These are phyloP conservation scores for Cadophora sp. DNA, from an alignment of 2,329 filamentous ascomycete species.

Conservation along the genomic window DNA sequence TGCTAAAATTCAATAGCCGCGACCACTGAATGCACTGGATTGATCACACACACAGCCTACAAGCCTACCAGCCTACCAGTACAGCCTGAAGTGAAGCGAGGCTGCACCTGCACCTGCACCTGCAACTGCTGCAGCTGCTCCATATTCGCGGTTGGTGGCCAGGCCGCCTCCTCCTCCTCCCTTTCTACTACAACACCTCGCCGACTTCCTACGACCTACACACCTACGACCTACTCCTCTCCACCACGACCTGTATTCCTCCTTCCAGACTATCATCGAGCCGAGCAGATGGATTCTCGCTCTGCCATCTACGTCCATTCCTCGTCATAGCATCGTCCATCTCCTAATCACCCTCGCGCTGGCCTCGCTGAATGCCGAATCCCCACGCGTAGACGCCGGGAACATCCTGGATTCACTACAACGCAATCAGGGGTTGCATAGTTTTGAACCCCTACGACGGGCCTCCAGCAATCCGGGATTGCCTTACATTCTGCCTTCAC, in stretches of 20 bases:
- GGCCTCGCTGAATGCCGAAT: conserved; percentile 37
- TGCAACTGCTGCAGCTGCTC: neutral
- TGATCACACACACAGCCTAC: conserved; percentile 1
- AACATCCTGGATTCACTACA: conserved; percentile 26
- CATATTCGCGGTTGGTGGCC: neutral
- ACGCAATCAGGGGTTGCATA: conserved; percentile 27
- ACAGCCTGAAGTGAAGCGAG: conserved; percentile 6
- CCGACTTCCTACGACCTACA: neutral
- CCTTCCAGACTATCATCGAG: conserved; percentile 10
- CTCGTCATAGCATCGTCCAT: conserved; percentile 25
- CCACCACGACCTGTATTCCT: conserved; percentile 16
- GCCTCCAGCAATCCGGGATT: conserved; percentile 27
- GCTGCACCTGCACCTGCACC: neutral
- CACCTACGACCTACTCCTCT: neutral
- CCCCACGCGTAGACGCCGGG: conserved; percentile 33
- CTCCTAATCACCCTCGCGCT: conserved; percentile 28
- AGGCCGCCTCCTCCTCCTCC: conserved; percentile 7
- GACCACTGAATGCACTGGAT: neutral
- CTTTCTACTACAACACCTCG: conserved; percentile 5
- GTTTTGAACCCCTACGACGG: conserved; percentile 20
- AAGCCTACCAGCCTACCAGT: too few species aligned
- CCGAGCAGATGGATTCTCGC: conserved; percentile 27
- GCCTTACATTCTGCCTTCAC: conserved; percentile 20
- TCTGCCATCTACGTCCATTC: neutral
- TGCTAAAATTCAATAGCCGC: conserved; percentile 18